Evolutionary conservation across 768 basidiomycete species (phyloP), one percentile per base, ranked within the genome.

Genomic region (Lactarius deliciosus): DNA sequence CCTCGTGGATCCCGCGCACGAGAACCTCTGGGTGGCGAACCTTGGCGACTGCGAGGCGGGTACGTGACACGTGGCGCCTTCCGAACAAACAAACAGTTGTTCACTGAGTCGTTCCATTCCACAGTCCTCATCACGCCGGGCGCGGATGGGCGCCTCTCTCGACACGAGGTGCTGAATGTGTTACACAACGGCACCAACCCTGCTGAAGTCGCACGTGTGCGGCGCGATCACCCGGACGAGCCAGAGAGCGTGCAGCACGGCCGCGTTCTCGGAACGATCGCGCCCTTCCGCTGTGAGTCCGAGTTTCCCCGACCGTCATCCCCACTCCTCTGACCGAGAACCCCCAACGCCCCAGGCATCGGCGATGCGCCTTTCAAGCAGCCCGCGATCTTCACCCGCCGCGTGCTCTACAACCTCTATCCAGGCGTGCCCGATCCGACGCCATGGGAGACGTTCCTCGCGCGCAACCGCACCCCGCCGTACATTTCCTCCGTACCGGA

Each of bases 1-100:
- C 10, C 80, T 92, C 50, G 82, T 90, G 53, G 89, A 91, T 76
- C 88, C 90, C 45, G 79, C 84, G 10, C 82, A 85, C 67, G 79
- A 83, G 71, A 85, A 91, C 66, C 77, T 92, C n/a, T 92, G 91
- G 91, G 77, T 92, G 41, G 91, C 90, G 2, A 91, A 91, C 72
- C 79, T 92, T 30, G 91, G 91, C 13, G 91, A 92, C 73, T 92
- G 90, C 73, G 87, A 89, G 80, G 90, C 89, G 63, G 80, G 90
- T 90, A 71, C 67, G 87, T 77, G 40, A 7, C 38, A 16, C 22
- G 41, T 15, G 28, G 34, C 32, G 61, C 60, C 38, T 36, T 34
- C 38, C 59, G 9, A 38, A n/a, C 25, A 16, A n/a, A 22, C 25
- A 10, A 20, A 9, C 15, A 6, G 5, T 43, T 10, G 53, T 34